A percentile compares a stretch with the other conserved stretches of the same genome.
phyloP scores from a whole-genome alignment of 1,139 yeast species.

The Schwanniomyces etchellsii region DNA sequence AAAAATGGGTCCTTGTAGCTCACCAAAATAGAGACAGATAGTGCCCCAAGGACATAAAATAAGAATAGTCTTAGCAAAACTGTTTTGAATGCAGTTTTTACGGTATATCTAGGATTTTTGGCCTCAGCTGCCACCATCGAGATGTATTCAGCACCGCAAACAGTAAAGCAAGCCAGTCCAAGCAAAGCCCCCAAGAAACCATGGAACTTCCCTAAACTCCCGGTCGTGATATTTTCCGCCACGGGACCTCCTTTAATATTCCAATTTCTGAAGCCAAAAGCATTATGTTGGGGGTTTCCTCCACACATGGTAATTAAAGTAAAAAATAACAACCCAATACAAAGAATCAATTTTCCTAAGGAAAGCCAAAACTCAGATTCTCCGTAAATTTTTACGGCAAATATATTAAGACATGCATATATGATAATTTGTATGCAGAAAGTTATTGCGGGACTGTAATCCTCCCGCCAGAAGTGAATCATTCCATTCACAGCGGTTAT shows the following conservation, averaged over 20 bases:
- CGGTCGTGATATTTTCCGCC: slow-evolving; percentile 49
- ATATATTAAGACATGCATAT: slow-evolving; percentile 58
- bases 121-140: slow-evolving; percentile 85
- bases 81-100: slow-evolving; percentile 75
- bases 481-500: slow-evolving; percentile 75
- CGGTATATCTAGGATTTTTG: slow-evolving; percentile 62
- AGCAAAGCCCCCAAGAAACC: slow-evolving; percentile 52
- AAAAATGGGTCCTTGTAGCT: slow-evolving; percentile 37
- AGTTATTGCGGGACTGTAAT: slow-evolving; percentile 63
- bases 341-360: slow-evolving; percentile 64
- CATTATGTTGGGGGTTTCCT: slow-evolving; percentile 66
- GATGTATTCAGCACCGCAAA: slow-evolving; percentile 82
- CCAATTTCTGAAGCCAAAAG: slow-evolving; percentile 68
- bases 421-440: slow-evolving; percentile 57
- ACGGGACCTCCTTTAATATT: slow-evolving; percentile 38
- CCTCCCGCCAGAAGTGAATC: slow-evolving; percentile 75
- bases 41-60: slow-evolving; percentile 54
- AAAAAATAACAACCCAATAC: slow-evolving; percentile 66
- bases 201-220: slow-evolving; percentile 60
- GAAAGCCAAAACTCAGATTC: slow-evolving; percentile 81
- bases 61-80: slow-evolving; percentile 68
- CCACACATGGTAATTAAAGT: slow-evolving; percentile 84
- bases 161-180: slow-evolving; percentile 38
- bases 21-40: slow-evolving; percentile 34
- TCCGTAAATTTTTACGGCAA: slow-evolving; percentile 72